A percentile compares a stretch with the other conserved stretches of the same genome.
phyloP scores from a whole-genome alignment of 139 green algal genomes.

The Astrephomene gubernaculifera region DNA sequence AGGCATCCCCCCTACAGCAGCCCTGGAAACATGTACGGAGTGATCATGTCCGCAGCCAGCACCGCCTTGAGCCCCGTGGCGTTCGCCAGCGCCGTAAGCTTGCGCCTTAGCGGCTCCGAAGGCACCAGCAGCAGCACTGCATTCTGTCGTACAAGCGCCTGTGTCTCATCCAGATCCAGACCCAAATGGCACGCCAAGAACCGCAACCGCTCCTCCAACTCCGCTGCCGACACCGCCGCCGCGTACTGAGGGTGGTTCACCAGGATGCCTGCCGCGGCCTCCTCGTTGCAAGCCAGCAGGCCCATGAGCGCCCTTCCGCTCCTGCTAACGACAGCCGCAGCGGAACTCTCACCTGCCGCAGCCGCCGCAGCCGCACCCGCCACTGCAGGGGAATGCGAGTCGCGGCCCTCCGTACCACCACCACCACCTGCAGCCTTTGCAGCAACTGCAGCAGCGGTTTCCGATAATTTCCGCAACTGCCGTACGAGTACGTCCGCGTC shows the following conservation, averaged over 20 bases:
- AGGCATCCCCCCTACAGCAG: neutral
- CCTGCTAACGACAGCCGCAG: neutral
- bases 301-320: neutral
- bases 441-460: neutral
- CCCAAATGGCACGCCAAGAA: neutral
- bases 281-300: neutral
- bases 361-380: neutral
- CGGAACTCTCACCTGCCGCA: neutral
- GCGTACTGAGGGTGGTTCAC: constrained; percentile 1
- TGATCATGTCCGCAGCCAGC: constrained; percentile 21
- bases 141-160: neutral
- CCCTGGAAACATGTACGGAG: constrained; percentile 31
- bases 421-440: too few relatives aligned
- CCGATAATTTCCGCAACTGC: neutral
- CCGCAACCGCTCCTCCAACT: neutral
- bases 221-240: neutral
- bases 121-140: constrained; percentile 32
- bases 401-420: neutral
- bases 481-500: neutral
- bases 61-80: neutral
- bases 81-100: constrained; percentile 22
- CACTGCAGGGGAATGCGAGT: too few relatives aligned
- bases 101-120: constrained; percentile 4
- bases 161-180: neutral
- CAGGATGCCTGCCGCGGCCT: neutral